Evolutionary conservation across 2,329 filamentous ascomycete species (phyloP).

Genomic region (Aspergillus aculeatus): DNA sequence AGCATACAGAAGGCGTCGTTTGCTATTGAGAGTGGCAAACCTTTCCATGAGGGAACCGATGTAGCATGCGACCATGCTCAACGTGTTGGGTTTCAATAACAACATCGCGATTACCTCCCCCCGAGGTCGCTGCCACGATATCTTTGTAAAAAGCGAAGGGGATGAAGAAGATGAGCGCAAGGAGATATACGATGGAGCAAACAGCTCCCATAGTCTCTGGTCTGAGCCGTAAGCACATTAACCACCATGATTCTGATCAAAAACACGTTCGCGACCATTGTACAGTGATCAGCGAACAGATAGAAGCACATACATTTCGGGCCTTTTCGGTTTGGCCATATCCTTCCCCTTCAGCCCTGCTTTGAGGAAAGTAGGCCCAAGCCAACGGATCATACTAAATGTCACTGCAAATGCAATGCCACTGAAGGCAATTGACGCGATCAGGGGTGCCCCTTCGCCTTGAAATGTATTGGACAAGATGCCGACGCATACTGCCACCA

Average conservation of each 20-base stretch:
- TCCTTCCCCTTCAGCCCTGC: conserved; percentile 88
- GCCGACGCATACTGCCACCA: conserved; percentile 68
- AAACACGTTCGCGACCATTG: not conserved
- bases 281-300: not conserved
- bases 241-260: not conserved
- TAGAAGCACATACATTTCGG: conserved; percentile 63
- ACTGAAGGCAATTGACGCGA: conserved; percentile 85
- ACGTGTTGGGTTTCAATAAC: conserved; percentile 71
- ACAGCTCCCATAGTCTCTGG: conserved; percentile 96
- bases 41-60: conserved; percentile 93
- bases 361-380: conserved; percentile 82
- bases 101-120: conserved; percentile 86
- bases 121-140: conserved; percentile 90
- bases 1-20: not conserved
- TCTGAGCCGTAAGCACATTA: conserved; percentile 39
- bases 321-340: conserved; percentile 72
- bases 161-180: conserved; percentile 86
- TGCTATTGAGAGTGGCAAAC: conserved; percentile 45
- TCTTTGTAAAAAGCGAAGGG: conserved; percentile 98
- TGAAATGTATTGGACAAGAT: conserved; percentile 76
- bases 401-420: conserved; percentile 76
- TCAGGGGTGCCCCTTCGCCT: conserved; percentile 81
- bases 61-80: conserved; percentile 79
- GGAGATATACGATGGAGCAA: conserved; percentile 86
- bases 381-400: conserved; percentile 88